Percentiles rank a stretch among this genome's conserved stretches.
Evolutionary conservation across 225 moss, liverwort and hornwort species (phyloP).

Genomic region (Lunularia cruciata): DNA sequence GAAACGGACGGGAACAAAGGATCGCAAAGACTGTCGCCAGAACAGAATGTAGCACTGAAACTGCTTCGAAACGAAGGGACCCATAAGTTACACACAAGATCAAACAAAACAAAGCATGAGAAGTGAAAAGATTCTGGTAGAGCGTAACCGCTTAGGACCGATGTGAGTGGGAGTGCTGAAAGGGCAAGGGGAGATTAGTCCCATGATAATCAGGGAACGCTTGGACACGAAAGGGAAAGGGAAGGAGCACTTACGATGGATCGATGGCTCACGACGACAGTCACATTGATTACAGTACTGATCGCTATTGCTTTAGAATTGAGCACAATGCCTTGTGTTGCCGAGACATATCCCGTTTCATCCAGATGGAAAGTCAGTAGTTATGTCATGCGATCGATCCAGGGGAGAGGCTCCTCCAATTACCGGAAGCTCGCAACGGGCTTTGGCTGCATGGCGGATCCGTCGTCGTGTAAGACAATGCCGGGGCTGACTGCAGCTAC

Average conservation of each 20-base stretch:
- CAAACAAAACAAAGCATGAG: neutral
- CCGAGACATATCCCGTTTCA: neutral
- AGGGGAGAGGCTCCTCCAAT: neutral
- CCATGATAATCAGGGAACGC: constrained; percentile 1
- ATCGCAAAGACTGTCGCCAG: neutral
- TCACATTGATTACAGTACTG: neutral
- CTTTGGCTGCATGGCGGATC: constrained; percentile 29
- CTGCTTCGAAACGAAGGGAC: neutral
- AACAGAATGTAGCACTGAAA: neutral
- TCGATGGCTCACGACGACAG: constrained; percentile 7
- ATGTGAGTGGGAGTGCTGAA: neutral
- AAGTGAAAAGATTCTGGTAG: neutral
- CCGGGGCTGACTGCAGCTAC: constrained; percentile 23
- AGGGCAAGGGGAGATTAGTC: neutral
- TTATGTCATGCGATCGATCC: constrained; percentile 5
- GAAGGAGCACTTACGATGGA: constrained; percentile 11
- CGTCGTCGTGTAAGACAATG: constrained; percentile 8
- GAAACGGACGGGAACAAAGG: constrained; percentile 3
- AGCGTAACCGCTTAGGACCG: constrained; percentile 5
- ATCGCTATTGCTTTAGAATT: neutral
- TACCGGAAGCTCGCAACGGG: constrained; percentile 5
- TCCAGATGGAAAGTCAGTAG: constrained; percentile 12
- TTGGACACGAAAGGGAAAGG: neutral
- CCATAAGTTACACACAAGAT: constrained; percentile 4
- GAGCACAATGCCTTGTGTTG: neutral